Conservation (phyloP, 106 monocot species). For the Ottelia alismoides region DNA sequence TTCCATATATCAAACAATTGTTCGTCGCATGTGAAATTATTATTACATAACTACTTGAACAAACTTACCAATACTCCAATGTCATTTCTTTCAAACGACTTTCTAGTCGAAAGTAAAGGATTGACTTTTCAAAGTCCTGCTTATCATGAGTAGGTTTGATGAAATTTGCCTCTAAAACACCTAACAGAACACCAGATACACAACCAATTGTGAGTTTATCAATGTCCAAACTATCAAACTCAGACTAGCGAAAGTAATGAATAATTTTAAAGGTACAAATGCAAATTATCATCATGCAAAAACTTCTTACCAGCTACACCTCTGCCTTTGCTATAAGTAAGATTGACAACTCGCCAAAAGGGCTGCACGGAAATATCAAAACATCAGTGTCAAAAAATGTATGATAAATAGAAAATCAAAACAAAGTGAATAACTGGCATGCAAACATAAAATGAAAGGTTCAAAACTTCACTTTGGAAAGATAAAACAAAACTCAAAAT, state of each 20-base stretch:
- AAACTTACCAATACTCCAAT: constrained; percentile 71
- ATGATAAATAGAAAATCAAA: constrained; percentile 1
- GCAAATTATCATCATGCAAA: not conserved
- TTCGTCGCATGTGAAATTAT: too few species aligned
- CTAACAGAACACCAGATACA: constrained; percentile 20
- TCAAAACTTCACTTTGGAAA: not conserved
- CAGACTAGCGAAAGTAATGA: not conserved
- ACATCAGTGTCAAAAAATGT: constrained; percentile 1
- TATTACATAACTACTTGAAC: too few species aligned
- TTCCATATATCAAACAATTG: too few species aligned
- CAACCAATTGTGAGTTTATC: not conserved
- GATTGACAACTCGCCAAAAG: constrained; percentile 31
- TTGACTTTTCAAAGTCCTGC: constrained; percentile 77
- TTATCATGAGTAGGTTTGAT: constrained; percentile 81
- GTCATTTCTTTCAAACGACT: constrained; percentile 55
- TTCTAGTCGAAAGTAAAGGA: constrained; percentile 48
- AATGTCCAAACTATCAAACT: not conserved
- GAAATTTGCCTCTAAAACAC: constrained; percentile 64
- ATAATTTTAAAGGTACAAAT: not conserved
- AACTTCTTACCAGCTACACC: constrained; percentile 58
- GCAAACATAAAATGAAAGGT: constrained; percentile 5
- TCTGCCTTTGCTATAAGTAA: constrained; percentile 32
- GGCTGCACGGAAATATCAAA: constrained; percentile 32
- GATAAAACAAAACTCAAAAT: constrained; percentile 6
- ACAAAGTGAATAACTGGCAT: not conserved